These are phyloP conservation scores for Fraxinus dipetala DNA, from an alignment of 305 asterid species.

Conservation along the genomic window DNA sequence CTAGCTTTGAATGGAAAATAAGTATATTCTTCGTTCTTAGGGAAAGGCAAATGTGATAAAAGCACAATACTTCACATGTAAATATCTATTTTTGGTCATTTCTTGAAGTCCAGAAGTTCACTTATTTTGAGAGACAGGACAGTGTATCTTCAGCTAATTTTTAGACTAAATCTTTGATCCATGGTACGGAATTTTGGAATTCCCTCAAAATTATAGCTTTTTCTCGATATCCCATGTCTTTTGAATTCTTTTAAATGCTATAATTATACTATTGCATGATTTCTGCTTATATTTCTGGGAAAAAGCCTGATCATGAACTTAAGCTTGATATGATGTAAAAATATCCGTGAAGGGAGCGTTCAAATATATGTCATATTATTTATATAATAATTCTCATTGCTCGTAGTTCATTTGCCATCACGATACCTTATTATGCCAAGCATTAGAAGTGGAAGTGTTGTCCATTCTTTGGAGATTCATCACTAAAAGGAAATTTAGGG, in stretches of 20 bases:
- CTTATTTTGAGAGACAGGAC: not conserved
- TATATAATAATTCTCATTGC: not conserved
- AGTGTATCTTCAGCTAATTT: not conserved
- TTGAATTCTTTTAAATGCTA: not conserved
- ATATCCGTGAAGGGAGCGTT: not conserved
- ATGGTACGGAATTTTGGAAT: not conserved
- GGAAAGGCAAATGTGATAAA: not conserved
- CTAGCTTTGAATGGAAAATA: not conserved
- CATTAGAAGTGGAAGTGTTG: not conserved
- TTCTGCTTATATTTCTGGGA: not conserved
- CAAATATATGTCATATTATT: not conserved
- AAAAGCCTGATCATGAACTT: not conserved
- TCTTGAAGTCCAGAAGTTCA: not conserved
- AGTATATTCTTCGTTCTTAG: not conserved
- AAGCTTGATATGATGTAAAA: not conserved
- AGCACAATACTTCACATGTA: not conserved
- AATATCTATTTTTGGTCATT: not conserved
- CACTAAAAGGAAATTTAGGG: not conserved
- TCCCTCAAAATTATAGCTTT: not conserved
- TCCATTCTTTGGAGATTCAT: not conserved
- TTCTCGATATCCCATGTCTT: not conserved
- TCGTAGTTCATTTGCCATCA: not conserved
- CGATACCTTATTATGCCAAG: not conserved
- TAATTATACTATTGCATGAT: not conserved
- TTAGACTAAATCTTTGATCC: not conserved